phyloP scores from a whole-genome alignment of 441 rosid genomes.

The Theobroma grandiflorum region DNA sequence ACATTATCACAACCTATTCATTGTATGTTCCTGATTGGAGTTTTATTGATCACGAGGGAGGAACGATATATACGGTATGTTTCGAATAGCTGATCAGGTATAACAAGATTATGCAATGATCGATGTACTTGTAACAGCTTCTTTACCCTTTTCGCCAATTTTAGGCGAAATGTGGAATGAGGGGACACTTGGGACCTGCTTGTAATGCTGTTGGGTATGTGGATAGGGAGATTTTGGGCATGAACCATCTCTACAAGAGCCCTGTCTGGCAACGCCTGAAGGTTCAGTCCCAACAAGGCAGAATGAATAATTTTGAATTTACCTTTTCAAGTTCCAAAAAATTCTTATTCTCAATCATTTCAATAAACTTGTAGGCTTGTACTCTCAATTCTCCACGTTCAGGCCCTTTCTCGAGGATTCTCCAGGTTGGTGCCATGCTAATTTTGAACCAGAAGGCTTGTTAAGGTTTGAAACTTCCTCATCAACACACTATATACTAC shows the following conservation, averaged over 20 bases:
- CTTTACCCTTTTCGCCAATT: background rate
- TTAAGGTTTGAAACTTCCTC: constrained; percentile 46
- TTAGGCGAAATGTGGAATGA: constrained; percentile 71
- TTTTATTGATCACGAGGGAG: constrained; percentile 32
- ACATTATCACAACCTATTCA: constrained; percentile 56
- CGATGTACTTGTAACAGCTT: background rate
- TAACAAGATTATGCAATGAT: background rate
- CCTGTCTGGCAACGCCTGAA: constrained; percentile 68
- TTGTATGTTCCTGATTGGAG: constrained; percentile 72
- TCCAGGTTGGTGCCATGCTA: constrained; percentile 60
- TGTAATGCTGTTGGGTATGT: constrained; percentile 78
- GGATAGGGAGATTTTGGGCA: constrained; percentile 69
- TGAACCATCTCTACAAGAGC: constrained; percentile 58
- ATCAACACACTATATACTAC: background rate
- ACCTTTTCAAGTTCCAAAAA: background rate
- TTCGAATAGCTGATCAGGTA: background rate
- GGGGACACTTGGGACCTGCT: constrained; percentile 79
- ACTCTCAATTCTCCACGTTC: constrained; percentile 59
- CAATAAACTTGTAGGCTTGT: constrained; percentile 55
- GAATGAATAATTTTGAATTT: background rate
- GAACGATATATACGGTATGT: constrained; percentile 42
- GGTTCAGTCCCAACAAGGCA: constrained; percentile 33
- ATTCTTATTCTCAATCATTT: background rate
- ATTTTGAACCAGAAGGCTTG: constrained; percentile 77
- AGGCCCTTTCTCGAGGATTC: constrained; percentile 55